Evolutionary conservation across 495 filamentous ascomycete genomes (phyloP), one percentile per base, ranked within the genome.

Genomic region (Aspergillus ellipticus): DNA sequence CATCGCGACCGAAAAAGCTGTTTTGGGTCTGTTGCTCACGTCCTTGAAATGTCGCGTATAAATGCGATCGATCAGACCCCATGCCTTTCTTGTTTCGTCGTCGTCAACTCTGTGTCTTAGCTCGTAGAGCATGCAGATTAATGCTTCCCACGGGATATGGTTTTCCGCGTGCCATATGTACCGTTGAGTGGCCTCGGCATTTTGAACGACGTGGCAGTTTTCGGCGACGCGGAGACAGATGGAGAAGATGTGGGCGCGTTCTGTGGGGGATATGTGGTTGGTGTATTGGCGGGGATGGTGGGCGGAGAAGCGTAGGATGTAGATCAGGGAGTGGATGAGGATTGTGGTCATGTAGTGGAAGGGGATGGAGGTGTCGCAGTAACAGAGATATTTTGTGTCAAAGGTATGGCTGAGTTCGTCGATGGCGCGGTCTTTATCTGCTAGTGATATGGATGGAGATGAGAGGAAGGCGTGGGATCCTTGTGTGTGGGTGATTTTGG

Each of bases 301-400:
- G 16, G 71, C 70, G 22, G 65, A 52, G 6, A 79, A 54, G 15
- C 73, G 58, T 16, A 73, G 69, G n/a, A 60, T 66, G 51, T 57
- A 59, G 10, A 73, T 61, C 1, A 67, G 60, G 8, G 74, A 67
- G 33, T 61, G 66, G 15, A 74, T 75, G 59, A 83, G 75, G 13
- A 74, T 66, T 3, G 71, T 67, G 1, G 78, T 74, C 35, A 86
- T 69, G 45, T 79, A 69, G 63, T 89, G 87, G 9, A 88, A 69
- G 1, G 82, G 81, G 22, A 87, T 83, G 0, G 76, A 77, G 6
- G 72, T 68, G 61, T 89, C 86, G 58, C 83, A 85, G 43, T 81
- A 79, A 0, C 68, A 73, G 15, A 83, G 60, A 24, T 82, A 81
- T 24, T 82, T 79, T 0, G 74, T 62, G 41, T 77, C 63, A 56